Percentiles rank a stretch among this genome's conserved stretches.
Conservation (phyloP, 176 grass and related monocot genomes). For the Puya raimondii region DNA sequence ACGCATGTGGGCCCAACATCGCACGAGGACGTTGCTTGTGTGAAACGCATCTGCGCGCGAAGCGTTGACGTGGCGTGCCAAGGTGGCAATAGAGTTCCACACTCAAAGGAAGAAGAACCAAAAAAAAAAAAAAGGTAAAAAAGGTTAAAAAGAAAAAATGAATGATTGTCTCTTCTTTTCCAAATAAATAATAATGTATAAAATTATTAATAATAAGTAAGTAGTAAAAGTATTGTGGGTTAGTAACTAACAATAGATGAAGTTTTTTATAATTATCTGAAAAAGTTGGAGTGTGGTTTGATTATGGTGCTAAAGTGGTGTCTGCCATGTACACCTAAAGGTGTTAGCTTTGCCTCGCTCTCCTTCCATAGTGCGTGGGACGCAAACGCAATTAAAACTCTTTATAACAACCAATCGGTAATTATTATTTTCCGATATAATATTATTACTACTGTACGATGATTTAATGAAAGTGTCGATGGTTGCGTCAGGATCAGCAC, state of each 20-base stretch:
- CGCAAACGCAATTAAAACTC: background rate
- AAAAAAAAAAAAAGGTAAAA: background rate
- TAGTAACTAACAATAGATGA: background rate
- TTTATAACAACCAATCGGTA: background rate
- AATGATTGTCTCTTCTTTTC: background rate
- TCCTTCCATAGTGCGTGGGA: slow-evolving; percentile 2
- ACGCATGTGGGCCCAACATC: background rate
- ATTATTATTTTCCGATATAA: too few species aligned
- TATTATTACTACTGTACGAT: too few species aligned
- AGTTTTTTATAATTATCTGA: background rate
- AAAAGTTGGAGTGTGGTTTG: background rate
- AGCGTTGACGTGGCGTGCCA: slow-evolving; percentile 17
- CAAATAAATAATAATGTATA: too few species aligned
- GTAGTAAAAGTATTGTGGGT: background rate
- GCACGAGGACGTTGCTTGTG: slow-evolving; percentile 18
- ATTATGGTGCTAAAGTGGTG: background rate
- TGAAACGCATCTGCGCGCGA: slow-evolving; percentile 2
- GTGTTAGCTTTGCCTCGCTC: background rate
- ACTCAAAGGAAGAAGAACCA: background rate
- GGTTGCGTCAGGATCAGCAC: too few species aligned
- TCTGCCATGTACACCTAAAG: background rate
- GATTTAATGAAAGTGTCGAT: too few species aligned
- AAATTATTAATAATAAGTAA: too few species aligned
- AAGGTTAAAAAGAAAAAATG: background rate
- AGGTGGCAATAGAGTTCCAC: background rate